Evolutionary conservation across 306 rosid species (phyloP), one percentile per base, ranked within the genome.

Genomic region (Pueraria montana): DNA sequence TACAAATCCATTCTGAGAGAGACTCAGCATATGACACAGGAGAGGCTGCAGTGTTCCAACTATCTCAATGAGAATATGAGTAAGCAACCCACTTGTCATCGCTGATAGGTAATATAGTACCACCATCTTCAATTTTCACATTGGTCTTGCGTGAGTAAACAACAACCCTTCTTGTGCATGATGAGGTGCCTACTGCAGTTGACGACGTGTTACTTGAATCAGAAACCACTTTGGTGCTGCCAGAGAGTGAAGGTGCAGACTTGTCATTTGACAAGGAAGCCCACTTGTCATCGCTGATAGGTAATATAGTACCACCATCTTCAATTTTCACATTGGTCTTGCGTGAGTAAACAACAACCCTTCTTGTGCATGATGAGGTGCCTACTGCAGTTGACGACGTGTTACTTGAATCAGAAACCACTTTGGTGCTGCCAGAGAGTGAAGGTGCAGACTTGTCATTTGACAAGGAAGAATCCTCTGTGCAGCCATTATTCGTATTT

Each of bases 1-100:
- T 16, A 9, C 5, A 38, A 11, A 40, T 38, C 17, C 34, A 68
- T 2, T 68, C 2, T 20, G 74, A 65, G 48, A 65, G 48, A 40
- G 34, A 68, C 11, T 0, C 30, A 18, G 18, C n/a, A 40, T 4
- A 40, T 18, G 49, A 38, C 27, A 11, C 50, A 18, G 30, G 30
- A n/a, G 67, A 61, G 5, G 12, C 42, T 30, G 42, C 43, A 63
- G 9, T 5, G 16, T 17, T 65, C 27, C 49, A 36, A 66, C 24
- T 32, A 80, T 49, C 68, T 86, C 66, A 64, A 3, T 53, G 18
- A 45, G 67, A 56, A 78, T 81, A 72, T 3, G 83, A 63, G 86
- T 80, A 88, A 73, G 87, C 93, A 88, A 75, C 86, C 92, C 92
- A 92, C 2, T 75, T 83, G 30, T 87, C 92, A 81, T 92, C 89